Evolutionary conservation across 768 basidiomycete genomes (phyloP), one percentile per base, ranked within the genome.

Genomic region (Naganishia randhawae): DNA sequence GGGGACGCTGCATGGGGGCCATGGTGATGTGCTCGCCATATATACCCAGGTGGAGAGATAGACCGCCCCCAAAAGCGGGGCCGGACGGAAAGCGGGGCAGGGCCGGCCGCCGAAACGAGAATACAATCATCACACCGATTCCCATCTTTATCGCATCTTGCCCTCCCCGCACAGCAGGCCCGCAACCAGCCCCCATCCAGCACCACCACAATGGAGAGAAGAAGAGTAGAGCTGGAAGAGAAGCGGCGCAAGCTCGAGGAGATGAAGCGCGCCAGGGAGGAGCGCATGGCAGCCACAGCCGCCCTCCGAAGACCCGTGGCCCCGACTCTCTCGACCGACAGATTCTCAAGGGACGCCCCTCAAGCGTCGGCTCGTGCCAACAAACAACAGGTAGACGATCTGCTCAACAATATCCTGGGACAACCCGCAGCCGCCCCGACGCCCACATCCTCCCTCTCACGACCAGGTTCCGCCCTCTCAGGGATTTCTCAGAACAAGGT

Each of bases 211-310:
- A 71, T 71, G 70, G 79, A 79, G 57, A 51, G 78, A 61, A 84
- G 91, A 55, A 82, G 90, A 76, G 87, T 87, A 75, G 93, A 96
- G 81, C 89, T 97, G 69, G 92, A 92, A 79, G 90, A 88, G 29
- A 98, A 97, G 81, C 83, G 88, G 70, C 86, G 87, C 13, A 93
- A 92, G 80, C 87, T 97, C 37, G 90, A 87, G 57, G 91, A 91
- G 71, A 83, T 96, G 41, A 84, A 90, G 65, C 85, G 88, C 78
- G 89, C 88, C 6, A 85, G 92, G 51, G 87, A 86, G 39, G 86
- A 89, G 71, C 69, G 81, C 25, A 71, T 75, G 68, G 73, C 73
- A 4, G 75, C 75, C n/a, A 57, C 74, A 35, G 75, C 74, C 22
- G 72, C 72, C 51, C 69, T 71, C 32, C 57, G 71, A 32, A 69